Evolutionary conservation across 1,284 basidiomycete species (phyloP).

Genomic region (Pascua sp.): DNA sequence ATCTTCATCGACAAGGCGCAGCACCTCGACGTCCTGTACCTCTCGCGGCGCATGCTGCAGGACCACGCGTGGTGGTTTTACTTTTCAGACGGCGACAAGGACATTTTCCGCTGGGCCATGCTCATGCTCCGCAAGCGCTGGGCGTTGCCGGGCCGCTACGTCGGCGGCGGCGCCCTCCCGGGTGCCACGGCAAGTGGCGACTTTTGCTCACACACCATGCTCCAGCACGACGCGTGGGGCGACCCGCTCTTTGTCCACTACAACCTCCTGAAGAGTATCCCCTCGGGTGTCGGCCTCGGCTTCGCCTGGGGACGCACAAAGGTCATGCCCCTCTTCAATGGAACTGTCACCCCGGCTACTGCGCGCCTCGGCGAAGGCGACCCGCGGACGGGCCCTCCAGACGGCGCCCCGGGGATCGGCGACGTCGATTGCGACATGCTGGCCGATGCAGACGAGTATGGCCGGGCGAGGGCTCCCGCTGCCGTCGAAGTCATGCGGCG

Average conservation of each 20-base stretch:
- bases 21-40: slow-evolving; percentile 52
- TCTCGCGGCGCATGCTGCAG: slow-evolving; percentile 51
- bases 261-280: slow-evolving; percentile 53
- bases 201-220: slow-evolving; percentile 51
- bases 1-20: slow-evolving; percentile 52
- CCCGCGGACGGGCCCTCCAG: slow-evolving; percentile 10
- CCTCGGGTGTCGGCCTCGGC: slow-evolving; percentile 43
- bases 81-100: slow-evolving; percentile 55
- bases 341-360: slow-evolving; percentile 29
- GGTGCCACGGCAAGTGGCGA: slow-evolving; percentile 40
- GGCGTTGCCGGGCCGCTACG: slow-evolving; percentile 53
- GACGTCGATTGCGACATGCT: slow-evolving; percentile 52
- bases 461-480: slow-evolving; percentile 40
- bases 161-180: slow-evolving; percentile 49
- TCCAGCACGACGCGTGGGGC: slow-evolving; percentile 52
- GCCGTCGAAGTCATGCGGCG: slow-evolving; percentile 40
- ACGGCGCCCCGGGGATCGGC: slow-evolving; percentile 32
- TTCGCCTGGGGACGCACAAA: slow-evolving; percentile 50
- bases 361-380: slow-evolving; percentile 36
- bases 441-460: slow-evolving; percentile 50
- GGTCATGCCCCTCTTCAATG: slow-evolving; percentile 43
- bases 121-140: slow-evolving; percentile 54
- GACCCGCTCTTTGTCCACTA: slow-evolving; percentile 53
- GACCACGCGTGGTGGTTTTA: slow-evolving; percentile 51
- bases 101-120: slow-evolving; percentile 54